These are phyloP conservation scores for Cucurbita ficifolia DNA, from an alignment of 306 rosid genomes.

Conservation along the genomic window DNA sequence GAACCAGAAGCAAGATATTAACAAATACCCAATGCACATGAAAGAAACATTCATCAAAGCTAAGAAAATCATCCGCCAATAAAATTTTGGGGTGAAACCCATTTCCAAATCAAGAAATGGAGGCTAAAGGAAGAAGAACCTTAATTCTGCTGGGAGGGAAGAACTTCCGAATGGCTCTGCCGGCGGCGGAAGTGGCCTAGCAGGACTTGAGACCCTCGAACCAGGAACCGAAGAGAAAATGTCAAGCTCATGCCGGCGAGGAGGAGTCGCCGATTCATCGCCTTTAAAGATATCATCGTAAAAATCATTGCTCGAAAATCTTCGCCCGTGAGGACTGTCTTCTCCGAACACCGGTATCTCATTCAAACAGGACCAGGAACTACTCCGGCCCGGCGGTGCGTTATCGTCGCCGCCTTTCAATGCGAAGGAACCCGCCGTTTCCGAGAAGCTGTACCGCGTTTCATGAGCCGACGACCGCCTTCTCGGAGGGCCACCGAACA, in stretches of 20 bases:
- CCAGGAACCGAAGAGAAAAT: slow-evolving; percentile 14
- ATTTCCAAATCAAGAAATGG: neutral
- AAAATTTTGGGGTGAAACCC: neutral
- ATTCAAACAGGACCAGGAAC: slow-evolving; percentile 18
- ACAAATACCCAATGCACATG: neutral
- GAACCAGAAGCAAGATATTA: neutral
- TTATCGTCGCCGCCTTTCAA: slow-evolving; percentile 16
- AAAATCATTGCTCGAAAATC: slow-evolving; percentile 36
- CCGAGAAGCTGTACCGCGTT: slow-evolving; percentile 15
- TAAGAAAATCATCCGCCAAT: neutral
- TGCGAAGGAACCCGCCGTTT: slow-evolving; percentile 7
- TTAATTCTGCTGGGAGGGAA: slow-evolving; percentile 29
- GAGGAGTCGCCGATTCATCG: slow-evolving; percentile 35
- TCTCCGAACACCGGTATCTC: slow-evolving; percentile 83
- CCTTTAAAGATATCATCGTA: slow-evolving; percentile 74
- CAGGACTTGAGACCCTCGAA: slow-evolving; percentile 32
- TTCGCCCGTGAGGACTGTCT: slow-evolving; percentile 26
- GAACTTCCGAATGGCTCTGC: slow-evolving; percentile 20
- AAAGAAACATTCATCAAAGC: neutral
- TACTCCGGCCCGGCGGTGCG: neutral
- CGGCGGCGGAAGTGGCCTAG: slow-evolving; percentile 27
- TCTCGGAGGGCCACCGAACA: slow-evolving; percentile 87
- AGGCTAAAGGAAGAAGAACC: slow-evolving; percentile 21
- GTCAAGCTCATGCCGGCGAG: slow-evolving; percentile 26
- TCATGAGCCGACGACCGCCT: slow-evolving; percentile 42